Conservation (phyloP, 257 asterid genomes). For the Solanum sejunctum region DNA sequence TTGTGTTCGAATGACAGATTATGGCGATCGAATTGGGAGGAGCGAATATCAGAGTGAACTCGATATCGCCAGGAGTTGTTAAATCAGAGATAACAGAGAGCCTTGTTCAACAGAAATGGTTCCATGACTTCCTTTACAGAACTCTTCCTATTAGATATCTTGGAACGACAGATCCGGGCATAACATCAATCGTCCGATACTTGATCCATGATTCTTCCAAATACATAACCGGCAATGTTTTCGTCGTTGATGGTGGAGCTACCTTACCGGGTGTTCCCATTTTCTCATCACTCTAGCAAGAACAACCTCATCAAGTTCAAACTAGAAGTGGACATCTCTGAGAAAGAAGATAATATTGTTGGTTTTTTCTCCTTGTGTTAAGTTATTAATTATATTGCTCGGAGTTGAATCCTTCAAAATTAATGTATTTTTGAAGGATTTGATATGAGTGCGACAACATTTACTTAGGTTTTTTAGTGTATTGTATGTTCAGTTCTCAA, state of each 20-base stretch:
- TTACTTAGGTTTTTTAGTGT: no score
- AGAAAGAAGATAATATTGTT: no score
- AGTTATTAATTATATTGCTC: no score
- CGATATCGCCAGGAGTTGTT: conserved; percentile 26
- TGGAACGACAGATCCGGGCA: conserved; percentile 21
- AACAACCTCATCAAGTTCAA: neutral
- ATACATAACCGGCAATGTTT: conserved; percentile 25
- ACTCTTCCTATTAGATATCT: conserved; percentile 2
- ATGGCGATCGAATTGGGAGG: conserved; percentile 31
- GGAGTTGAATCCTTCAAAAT: no score
- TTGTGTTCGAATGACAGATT: neutral
- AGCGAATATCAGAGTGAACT: conserved; percentile 25
- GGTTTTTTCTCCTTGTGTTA: no score
- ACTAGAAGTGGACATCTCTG: no score
- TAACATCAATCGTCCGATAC: conserved; percentile 24
- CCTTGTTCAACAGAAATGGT: conserved; percentile 15
- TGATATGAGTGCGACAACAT: no score
- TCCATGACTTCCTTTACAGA: conserved; percentile 6
- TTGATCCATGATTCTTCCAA: conserved; percentile 25
- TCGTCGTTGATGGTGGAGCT: conserved; percentile 25
- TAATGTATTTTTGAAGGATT: no score
- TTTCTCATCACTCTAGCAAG: conserved; percentile 16
- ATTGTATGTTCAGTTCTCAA: neutral
- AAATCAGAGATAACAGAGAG: conserved; percentile 21
- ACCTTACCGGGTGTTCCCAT: conserved; percentile 25